phyloP scores from a whole-genome alignment of 2,329 filamentous ascomycete genomes.

The Aspergillus latus region DNA sequence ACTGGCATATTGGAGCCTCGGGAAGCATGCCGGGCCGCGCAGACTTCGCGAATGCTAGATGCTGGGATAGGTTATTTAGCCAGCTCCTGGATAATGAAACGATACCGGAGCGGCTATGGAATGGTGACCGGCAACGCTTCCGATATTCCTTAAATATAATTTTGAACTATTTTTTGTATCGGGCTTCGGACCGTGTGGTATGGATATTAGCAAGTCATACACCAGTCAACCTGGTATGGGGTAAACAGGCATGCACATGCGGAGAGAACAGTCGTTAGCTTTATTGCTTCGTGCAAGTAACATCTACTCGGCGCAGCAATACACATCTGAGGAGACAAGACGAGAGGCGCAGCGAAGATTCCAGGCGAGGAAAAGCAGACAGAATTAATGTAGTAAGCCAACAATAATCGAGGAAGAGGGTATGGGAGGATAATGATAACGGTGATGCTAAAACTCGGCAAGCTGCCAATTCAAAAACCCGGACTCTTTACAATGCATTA shows the following conservation, averaged over 20 bases:
- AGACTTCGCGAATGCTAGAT: too few species aligned
- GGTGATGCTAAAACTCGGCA: slow-evolving; percentile 13
- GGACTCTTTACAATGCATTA: slow-evolving; percentile 16
- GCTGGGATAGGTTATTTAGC: too few species aligned
- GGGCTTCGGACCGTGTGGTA: too few species aligned
- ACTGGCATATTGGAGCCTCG: neutral
- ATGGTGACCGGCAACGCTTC: too few species aligned
- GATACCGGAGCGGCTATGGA: too few species aligned
- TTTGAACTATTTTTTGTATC: too few species aligned
- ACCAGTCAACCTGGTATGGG: too few species aligned
- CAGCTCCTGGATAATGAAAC: too few species aligned
- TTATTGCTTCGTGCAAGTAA: slow-evolving; percentile 10
- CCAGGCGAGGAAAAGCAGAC: neutral
- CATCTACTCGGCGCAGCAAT: neutral
- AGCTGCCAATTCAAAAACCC: slow-evolving; percentile 7
- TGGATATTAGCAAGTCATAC: too few species aligned
- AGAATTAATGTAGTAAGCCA: slow-evolving; percentile 8
- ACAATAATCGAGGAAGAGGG: slow-evolving; percentile 8
- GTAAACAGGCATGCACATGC: neutral
- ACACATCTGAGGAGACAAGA: neutral
- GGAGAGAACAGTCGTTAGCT: neutral
- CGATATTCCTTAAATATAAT: too few species aligned
- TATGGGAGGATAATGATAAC: slow-evolving; percentile 15
- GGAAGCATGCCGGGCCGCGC: too few species aligned
- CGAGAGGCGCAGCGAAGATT: neutral